Conservation (phyloP, 352 stramenopile genomes). For the Phytophthora multivora region DNA sequence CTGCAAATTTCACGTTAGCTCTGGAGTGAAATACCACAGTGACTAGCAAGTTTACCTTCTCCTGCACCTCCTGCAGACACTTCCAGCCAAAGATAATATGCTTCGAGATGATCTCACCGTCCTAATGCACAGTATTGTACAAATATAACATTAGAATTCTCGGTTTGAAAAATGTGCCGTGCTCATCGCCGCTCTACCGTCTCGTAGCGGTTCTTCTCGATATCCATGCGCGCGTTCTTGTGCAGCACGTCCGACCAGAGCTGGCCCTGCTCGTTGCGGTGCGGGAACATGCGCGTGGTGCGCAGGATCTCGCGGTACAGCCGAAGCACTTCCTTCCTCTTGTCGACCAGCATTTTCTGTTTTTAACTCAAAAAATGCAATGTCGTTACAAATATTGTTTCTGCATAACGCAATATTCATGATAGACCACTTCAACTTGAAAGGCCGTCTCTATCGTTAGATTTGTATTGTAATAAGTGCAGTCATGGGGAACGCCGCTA, state of each 20-base stretch:
- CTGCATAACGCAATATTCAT: conserved; percentile 14
- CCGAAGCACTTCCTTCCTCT: conserved; percentile 76
- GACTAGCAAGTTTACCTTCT: conserved; percentile 48
- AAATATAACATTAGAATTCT: conserved; percentile 23
- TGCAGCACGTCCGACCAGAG: conserved; percentile 68
- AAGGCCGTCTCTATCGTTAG: conserved; percentile 15
- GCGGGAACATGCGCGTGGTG: conserved; percentile 74
- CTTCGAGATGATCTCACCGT: conserved; percentile 78
- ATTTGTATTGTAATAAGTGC: conserved; percentile 19
- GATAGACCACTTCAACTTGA: conserved; percentile 27
- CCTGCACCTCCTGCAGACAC: conserved; percentile 75
- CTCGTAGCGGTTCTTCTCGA: conserved; percentile 79
- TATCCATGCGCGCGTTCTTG: conserved; percentile 80
- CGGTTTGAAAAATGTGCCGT: no score
- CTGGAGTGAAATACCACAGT: background rate
- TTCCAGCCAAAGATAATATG: conserved; percentile 82
- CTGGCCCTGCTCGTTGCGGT: conserved; percentile 74
- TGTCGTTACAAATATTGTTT: conserved; percentile 1
- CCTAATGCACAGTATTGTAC: conserved; percentile 27
- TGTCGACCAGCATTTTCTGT: conserved; percentile 48
- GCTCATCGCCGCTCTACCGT: conserved; percentile 37
- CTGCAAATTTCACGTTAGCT: conserved; percentile 21
- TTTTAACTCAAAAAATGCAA: conserved; percentile 4
- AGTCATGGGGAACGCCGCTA: conserved; percentile 58
- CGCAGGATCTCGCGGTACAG: conserved; percentile 85